A percentile compares a stretch with the other conserved stretches of the same genome.
phyloP scores from a whole-genome alignment of 768 basidiomycete genomes.

The Mycena latifolia region DNA sequence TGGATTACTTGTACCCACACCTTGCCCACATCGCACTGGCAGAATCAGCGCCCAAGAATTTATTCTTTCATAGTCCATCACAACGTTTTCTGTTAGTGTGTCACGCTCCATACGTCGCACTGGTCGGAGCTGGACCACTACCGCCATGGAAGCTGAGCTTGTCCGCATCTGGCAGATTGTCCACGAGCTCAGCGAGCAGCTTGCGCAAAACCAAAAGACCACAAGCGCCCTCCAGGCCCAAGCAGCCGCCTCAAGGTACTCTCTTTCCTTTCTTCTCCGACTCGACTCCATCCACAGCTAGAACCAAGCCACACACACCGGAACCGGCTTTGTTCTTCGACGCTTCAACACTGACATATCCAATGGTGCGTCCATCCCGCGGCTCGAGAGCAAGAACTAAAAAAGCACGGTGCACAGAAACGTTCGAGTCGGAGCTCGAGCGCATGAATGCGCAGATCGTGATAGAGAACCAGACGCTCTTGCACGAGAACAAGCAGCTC shows the following conservation, averaged over 20 bases:
- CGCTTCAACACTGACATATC: slow-evolving; percentile 91
- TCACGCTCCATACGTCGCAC: too few relatives aligned
- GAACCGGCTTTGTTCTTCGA: slow-evolving; percentile 82
- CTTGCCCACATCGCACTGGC: background rate
- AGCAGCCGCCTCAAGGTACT: slow-evolving; percentile 80
- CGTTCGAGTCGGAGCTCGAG: slow-evolving; percentile 94
- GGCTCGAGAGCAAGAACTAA: slow-evolving; percentile 42
- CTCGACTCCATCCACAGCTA: slow-evolving; percentile 45
- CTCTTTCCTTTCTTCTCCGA: slow-evolving; percentile 7
- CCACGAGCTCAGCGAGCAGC: slow-evolving; percentile 85
- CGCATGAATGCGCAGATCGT: slow-evolving; percentile 89
- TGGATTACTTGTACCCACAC: background rate
- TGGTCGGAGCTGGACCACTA: slow-evolving; percentile 3
- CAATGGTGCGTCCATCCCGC: slow-evolving; percentile 64
- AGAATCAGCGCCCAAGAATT: slow-evolving; percentile 26
- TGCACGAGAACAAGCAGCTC: slow-evolving; percentile 97
- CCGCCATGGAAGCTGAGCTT: slow-evolving; percentile 75
- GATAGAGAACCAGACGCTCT: slow-evolving; percentile 92
- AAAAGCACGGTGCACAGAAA: slow-evolving; percentile 74
- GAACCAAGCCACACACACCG: slow-evolving; percentile 81
- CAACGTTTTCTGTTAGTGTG: slow-evolving; percentile 6
- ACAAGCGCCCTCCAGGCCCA: slow-evolving; percentile 76
- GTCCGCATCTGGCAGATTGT: slow-evolving; percentile 81
- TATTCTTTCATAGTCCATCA: background rate
- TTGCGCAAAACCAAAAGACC: slow-evolving; percentile 85